These are phyloP conservation scores for Daldinia childiae DNA, from an alignment of 495 filamentous ascomycete species.

Conservation along the genomic window DNA sequence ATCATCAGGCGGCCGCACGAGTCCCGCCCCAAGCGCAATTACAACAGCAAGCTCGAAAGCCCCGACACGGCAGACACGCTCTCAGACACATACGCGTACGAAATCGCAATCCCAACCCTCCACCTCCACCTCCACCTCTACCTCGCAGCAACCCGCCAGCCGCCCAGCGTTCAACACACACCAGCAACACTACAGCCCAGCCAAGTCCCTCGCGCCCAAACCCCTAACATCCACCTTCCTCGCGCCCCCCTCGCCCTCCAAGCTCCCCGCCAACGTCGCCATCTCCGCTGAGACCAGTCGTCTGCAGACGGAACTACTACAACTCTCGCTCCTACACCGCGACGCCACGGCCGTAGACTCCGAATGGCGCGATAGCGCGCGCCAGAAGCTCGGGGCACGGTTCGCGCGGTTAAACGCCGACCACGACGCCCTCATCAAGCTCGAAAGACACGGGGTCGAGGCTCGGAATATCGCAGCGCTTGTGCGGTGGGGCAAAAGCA, in stretches of 20 bases:
- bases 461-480: slow-evolving; percentile 52
- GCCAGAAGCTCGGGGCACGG: slow-evolving; percentile 48
- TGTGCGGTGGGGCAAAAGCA: slow-evolving; percentile 45
- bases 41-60: slow-evolving; percentile 23
- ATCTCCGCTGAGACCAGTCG: slow-evolving; percentile 68
- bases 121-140: slow-evolving; percentile 9
- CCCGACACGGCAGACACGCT: slow-evolving; percentile 23
- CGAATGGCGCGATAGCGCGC: slow-evolving; percentile 61
- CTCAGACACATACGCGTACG: slow-evolving; percentile 25
- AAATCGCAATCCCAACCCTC: slow-evolving; percentile 18
- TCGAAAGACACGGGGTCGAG: slow-evolving; percentile 50
- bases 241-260: slow-evolving; percentile 61
- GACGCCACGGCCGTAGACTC: slow-evolving; percentile 45
- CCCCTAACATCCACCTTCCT: slow-evolving; percentile 64
- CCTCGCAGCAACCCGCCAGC: slow-evolving; percentile 34
- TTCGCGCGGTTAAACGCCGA: slow-evolving; percentile 52
- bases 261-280: slow-evolving; percentile 61
- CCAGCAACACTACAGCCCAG: slow-evolving; percentile 75
- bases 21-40: slow-evolving; percentile 39
- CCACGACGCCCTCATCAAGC: slow-evolving; percentile 44
- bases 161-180: slow-evolving; percentile 70
- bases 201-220: slow-evolving; percentile 65
- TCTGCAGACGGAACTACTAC: slow-evolving; percentile 76
- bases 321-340: slow-evolving; percentile 74
- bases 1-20: slow-evolving; percentile 37